phyloP scores from a whole-genome alignment of 2,329 filamentous ascomycete genomes.

The Neospermospora avenae region DNA sequence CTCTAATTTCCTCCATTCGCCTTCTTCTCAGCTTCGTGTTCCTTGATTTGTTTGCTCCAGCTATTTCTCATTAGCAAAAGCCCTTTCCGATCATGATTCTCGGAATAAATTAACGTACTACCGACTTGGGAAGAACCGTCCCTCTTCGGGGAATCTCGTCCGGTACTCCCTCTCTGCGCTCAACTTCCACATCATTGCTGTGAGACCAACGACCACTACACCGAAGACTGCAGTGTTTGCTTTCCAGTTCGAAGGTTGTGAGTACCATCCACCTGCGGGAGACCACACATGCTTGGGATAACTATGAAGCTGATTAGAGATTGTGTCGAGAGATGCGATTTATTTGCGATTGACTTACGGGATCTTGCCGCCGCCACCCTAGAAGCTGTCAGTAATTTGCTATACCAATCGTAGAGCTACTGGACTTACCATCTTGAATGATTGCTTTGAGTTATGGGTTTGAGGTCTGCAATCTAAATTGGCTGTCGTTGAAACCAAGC shows the following conservation, averaged over 20 bases:
- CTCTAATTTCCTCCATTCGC: conserved; percentile 28
- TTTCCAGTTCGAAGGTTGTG: conserved; percentile 93
- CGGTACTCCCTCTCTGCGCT: conserved; percentile 73
- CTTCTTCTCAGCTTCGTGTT: conserved; percentile 58
- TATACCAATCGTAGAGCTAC: not conserved
- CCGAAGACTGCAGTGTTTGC: conserved; percentile 79
- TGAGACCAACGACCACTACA: conserved; percentile 64
- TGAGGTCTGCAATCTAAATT: conserved; percentile 1
- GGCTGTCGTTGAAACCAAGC: conserved; percentile 12
- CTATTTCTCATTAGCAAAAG: conserved; percentile 41
- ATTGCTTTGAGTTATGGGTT: conserved; percentile 26
- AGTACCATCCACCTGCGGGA: conserved; percentile 95
- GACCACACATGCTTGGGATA: conserved; percentile 99
- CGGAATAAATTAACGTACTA: conserved; percentile 55
- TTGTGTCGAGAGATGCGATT: conserved; percentile 6
- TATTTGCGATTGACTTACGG: conserved; percentile 48
- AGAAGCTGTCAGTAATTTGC: conserved; percentile 43
- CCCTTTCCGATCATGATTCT: not conserved
- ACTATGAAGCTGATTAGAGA: conserved; percentile 44
- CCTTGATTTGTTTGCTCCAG: conserved; percentile 70
- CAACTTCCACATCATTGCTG: conserved; percentile 64
- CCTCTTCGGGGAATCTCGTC: conserved; percentile 71
- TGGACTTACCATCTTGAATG: conserved; percentile 55
- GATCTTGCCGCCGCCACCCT: conserved; percentile 80
- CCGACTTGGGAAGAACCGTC: conserved; percentile 80